Base-by-base conservation (phyloP, 306 rosid species). In the Crotalaria pallida region DNA sequence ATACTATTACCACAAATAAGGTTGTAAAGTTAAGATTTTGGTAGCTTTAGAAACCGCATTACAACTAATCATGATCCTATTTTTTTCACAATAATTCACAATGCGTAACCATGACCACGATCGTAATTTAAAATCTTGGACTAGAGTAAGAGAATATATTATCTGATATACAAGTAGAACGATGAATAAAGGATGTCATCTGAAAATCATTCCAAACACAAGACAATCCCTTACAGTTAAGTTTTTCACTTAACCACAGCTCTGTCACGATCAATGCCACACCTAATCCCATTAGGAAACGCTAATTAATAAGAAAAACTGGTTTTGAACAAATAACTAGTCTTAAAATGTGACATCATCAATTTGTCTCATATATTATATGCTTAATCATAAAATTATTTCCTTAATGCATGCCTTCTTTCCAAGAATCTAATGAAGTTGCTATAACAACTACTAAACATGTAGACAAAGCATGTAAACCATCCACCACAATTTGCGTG, bases 251-350 rank as follows among this genome's bases (percentile, higher is more conserved):
- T 26, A 52, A 73, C 31, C 44, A 81, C 19, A 45, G 24, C 50
- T 48, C 10, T 44, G 33, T 58, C 80, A 40, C 17, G 10, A 38
- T 73, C 74, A 78, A 65, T 53, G 43, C 17, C 36, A 15, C 58
- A 65, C 79, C 83, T 78, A 82, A 78, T 75, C 86, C 80, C 60
- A 70, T 56, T 58, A 56, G 18, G 19, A 78, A 61, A 74, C 22
- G 34, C 50, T 66, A 36, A 49, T 61, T 50, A 63, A 65, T 19
- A 48, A 58, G 51, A 29, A 56, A 68, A 18, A 40, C 7, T 74
- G 33, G 67, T n/a, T 69, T 58, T 50, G 57, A 64, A 50, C 70
- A 48, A 5, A 55, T 19, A 66, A 71, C 10, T 7, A 72, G 22
- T 44, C 75, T 67, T 48, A 59, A 66, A 53, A 64, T 40, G 69